Conservation (phyloP, 306 rosid species). For the Pachyrhizus erosus region DNA sequence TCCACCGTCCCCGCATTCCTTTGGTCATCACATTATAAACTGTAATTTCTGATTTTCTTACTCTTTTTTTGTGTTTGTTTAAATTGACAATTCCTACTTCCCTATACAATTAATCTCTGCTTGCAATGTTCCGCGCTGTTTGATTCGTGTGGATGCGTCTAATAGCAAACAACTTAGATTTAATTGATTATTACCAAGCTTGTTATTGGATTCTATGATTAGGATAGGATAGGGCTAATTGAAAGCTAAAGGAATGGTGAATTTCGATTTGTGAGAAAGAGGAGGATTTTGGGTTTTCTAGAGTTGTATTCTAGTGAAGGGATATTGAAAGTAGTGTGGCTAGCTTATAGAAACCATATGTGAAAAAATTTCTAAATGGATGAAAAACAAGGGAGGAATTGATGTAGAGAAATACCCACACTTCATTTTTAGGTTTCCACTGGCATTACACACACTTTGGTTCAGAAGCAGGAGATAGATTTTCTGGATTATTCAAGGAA, state of each 20-base stretch:
- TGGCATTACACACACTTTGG: not conserved
- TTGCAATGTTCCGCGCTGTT: not conserved
- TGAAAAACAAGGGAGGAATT: not conserved
- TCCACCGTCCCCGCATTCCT: slow-evolving; percentile 88
- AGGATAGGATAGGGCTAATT: not conserved
- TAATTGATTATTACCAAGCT: slow-evolving; percentile 18
- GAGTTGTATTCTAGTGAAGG: not conserved
- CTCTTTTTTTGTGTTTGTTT: not conserved
- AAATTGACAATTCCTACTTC: not conserved
- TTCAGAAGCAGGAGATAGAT: not conserved
- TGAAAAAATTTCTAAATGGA: not conserved
- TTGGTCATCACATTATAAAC: slow-evolving; percentile 74
- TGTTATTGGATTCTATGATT: not conserved
- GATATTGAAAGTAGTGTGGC: not conserved
- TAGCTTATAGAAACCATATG: not conserved
- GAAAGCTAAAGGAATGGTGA: slow-evolving; percentile 12
- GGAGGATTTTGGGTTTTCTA: not conserved
- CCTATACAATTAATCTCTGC: not conserved
- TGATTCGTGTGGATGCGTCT: slow-evolving; percentile 14
- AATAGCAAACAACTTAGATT: slow-evolving; percentile 3
- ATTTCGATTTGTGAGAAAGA: not conserved
- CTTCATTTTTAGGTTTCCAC: slow-evolving; percentile 16
- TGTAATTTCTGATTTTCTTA: slow-evolving; percentile 28
- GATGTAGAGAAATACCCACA: slow-evolving; percentile 3
- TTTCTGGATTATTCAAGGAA: not conserved